Conservation (phyloP, 2,329 filamentous ascomycete species). For the Alternaria infectoria region DNA sequence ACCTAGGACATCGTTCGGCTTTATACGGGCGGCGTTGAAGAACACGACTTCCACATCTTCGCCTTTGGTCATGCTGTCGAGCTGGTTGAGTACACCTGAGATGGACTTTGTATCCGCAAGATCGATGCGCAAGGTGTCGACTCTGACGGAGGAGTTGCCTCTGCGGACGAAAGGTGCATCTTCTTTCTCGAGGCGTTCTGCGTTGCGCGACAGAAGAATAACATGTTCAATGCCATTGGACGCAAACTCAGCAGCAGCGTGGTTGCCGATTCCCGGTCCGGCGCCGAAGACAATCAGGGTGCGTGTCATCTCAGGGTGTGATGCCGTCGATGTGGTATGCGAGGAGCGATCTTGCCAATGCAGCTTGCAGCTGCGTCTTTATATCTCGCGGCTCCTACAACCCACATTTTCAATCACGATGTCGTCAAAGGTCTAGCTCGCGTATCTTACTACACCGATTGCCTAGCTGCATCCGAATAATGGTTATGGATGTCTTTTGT, state of each 20-base stretch:
- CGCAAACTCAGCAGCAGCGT: conserved; percentile 52
- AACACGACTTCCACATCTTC: conserved; percentile 56
- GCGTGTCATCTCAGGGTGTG: conserved; percentile 16
- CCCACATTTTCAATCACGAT: neutral
- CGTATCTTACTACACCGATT: neutral
- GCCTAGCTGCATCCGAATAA: neutral
- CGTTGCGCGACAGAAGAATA: conserved; percentile 56
- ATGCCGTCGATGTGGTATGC: too few species aligned
- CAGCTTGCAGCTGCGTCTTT: too few species aligned
- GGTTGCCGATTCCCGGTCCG: conserved; percentile 57
- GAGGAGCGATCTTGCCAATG: neutral
- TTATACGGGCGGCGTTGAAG: conserved; percentile 61
- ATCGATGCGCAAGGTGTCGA: conserved; percentile 56
- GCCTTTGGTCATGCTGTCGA: conserved; percentile 43
- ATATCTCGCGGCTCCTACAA: neutral
- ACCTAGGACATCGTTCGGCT: conserved; percentile 51
- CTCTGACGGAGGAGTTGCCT: conserved; percentile 34
- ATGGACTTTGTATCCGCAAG: conserved; percentile 51
- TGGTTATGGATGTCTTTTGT: neutral
- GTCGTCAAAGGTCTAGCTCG: neutral
- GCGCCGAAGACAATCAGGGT: conserved; percentile 54
- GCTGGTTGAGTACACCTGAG: conserved; percentile 48
- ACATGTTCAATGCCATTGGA: conserved; percentile 55
- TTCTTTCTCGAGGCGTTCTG: conserved; percentile 49
- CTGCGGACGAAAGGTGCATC: conserved; percentile 41